A percentile compares a stretch with the other conserved stretches of the same genome.
Conservation (phyloP, 2,329 filamentous ascomycete species). For the Aureobasidium sp. region DNA sequence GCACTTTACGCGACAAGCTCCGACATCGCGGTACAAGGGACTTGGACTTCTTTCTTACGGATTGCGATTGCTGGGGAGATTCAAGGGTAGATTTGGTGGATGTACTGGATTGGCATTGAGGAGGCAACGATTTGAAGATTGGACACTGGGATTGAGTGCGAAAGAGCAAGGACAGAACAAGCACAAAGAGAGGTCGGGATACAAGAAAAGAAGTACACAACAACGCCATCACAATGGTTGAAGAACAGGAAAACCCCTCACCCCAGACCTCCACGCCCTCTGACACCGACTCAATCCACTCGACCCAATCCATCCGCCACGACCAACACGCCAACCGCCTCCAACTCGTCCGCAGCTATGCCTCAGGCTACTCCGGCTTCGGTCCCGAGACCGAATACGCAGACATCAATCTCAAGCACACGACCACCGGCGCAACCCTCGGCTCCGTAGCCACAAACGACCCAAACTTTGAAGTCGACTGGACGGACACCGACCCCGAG, state of each 20-base stretch:
- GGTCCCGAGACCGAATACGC: background rate
- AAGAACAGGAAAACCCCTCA: background rate
- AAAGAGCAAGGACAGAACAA: background rate
- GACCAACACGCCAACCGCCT: background rate
- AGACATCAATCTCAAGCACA: slow-evolving; percentile 12
- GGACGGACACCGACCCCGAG: slow-evolving; percentile 51
- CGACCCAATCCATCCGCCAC: slow-evolving; percentile 2
- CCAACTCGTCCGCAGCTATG: slow-evolving; percentile 9
- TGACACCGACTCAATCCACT: background rate
- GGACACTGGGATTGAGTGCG: background rate
- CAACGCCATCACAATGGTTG: background rate
- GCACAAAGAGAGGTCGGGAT: background rate
- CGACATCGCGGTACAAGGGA: background rate
- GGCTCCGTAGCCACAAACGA: slow-evolving; percentile 27
- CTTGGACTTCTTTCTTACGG: background rate
- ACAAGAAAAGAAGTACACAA: background rate
- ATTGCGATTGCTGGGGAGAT: background rate
- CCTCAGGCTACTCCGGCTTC: slow-evolving; percentile 11
- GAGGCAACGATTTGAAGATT: background rate
- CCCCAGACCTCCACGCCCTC: background rate
- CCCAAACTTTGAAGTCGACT: slow-evolving; percentile 64
- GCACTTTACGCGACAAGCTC: background rate
- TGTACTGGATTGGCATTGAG: background rate
- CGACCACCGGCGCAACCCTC: slow-evolving; percentile 1
- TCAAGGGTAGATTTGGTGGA: background rate